Base-by-base conservation (phyloP, 495 filamentous ascomycete species). In the Neurospora pannonica region DNA sequence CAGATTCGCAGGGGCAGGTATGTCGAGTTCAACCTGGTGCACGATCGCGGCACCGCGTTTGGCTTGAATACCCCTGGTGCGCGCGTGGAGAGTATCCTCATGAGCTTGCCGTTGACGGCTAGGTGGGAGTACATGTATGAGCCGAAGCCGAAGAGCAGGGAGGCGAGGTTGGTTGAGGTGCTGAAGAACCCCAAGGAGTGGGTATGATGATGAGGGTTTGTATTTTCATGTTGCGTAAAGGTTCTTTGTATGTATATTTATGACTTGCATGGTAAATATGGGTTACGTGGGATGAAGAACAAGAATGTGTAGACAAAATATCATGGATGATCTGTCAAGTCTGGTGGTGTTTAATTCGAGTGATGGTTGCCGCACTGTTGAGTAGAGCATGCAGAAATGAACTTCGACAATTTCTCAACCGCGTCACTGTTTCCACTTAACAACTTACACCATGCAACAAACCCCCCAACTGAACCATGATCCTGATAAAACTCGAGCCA, bases 21-120 rank as follows among this genome's bases (percentile, higher is more conserved):
- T 82, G 97, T 99, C 36, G 96, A 99, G 82, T 99, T 99, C 83
- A 99, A 99, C 83, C 88, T 99, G 21, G 93, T 99, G 70, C 94
- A 99, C 84, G 96, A 99, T 85, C 90, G 96, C 37, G 96, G 96
- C 15, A 99, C 96, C 7, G 91, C 92, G 70, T 99, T 99, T 81
- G 96, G 96, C 0, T 84, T 99, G 72, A 95, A 94, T 76, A 97
- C 97, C 0, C 97, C 96, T 4, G 93, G 93, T 74, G 92, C 94
- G 11, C 88, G 96, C 72, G 89, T 99, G 7, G 96, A 99, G 85
- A 97, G 94, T 84, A 98, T 99, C 72, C 83, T 99, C 76, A 98
- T 99, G 95, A 97, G 93, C 85, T 83, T 99, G 74, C 96, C 96
- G 3, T 85, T 97, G 71, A 98, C 96, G 43, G 97, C 96, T 28